phyloP scores from a whole-genome alignment of 108 stramenopile genomes.

The Cylindrotheca fusiformis region DNA sequence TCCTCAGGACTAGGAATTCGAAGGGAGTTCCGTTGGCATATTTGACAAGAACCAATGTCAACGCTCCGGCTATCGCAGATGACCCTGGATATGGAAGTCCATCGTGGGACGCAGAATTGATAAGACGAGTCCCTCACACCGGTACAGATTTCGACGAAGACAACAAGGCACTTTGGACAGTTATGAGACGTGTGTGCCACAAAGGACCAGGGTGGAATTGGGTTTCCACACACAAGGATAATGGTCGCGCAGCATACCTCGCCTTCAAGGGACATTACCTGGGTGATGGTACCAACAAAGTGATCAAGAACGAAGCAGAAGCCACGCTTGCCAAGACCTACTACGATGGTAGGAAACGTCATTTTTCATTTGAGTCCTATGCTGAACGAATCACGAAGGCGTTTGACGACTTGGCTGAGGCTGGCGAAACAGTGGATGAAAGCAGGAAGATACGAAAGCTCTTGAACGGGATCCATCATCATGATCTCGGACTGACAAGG shows the following conservation, averaged over 20 bases:
- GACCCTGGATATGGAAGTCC: slow-evolving; percentile 11
- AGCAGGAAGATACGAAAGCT: slow-evolving; percentile 14
- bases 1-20: not conserved
- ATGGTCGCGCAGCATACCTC: slow-evolving; percentile 32
- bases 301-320: slow-evolving; percentile 2
- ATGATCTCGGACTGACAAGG: not conserved
- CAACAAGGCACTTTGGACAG: slow-evolving; percentile 10
- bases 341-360: slow-evolving; percentile 15
- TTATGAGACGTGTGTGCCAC: slow-evolving; percentile 22
- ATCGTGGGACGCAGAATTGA: slow-evolving; percentile 15
- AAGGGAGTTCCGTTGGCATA: slow-evolving; percentile 2
- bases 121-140: slow-evolving; percentile 13
- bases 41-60: not conserved
- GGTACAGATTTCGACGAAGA: slow-evolving; percentile 11
- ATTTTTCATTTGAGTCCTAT: slow-evolving; percentile 27
- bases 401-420: slow-evolving; percentile 19
- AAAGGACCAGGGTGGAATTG: too few relatives aligned
- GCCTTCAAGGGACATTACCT: too few relatives aligned
- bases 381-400: not conserved
- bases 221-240: too few relatives aligned
- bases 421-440: slow-evolving; percentile 17
- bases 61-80: not conserved
- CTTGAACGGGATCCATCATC: slow-evolving; percentile 6
- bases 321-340: not conserved
- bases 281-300: too few relatives aligned